These are phyloP conservation scores for Magnaporthiopsis rhizophila DNA, from an alignment of 2,329 filamentous ascomycete species.

Conservation along the genomic window DNA sequence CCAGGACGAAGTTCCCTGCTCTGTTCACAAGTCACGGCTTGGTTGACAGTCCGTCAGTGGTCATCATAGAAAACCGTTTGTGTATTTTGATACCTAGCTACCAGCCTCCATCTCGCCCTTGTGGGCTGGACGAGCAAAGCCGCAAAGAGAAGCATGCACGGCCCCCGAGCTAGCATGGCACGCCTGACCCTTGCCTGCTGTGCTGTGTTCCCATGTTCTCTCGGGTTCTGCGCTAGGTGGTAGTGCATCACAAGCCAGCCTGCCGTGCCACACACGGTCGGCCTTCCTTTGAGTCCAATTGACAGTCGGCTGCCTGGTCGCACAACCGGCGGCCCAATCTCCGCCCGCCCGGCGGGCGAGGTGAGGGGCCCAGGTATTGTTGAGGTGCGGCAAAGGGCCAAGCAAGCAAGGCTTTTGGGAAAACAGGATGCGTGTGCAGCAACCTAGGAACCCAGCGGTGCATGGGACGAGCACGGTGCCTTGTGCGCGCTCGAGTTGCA, in stretches of 20 bases:
- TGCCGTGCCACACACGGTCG: neutral
- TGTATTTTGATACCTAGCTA: no score
- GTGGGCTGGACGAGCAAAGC: no score
- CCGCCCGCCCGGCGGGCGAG: neutral
- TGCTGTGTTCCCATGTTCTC: neutral
- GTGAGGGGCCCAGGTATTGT: neutral
- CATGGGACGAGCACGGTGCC: neutral
- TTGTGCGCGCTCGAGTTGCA: neutral
- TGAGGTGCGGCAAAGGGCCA: neutral
- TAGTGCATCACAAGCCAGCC: no score
- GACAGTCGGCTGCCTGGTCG: neutral
- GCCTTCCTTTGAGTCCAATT: neutral
- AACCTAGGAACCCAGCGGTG: no score
- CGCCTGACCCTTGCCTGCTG: neutral
- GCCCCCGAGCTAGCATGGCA: neutral
- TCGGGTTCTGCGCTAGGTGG: no score
- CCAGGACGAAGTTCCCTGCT: neutral
- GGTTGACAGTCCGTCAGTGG: neutral
- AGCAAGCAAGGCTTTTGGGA: no score
- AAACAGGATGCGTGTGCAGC: no score
- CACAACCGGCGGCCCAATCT: neutral
- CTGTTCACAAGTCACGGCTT: neutral
- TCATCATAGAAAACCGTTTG: neutral
- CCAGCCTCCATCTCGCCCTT: neutral
- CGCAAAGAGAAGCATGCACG: neutral